Conservation (phyloP, 169 alveolate genomes). For the Babesia ovata region DNA sequence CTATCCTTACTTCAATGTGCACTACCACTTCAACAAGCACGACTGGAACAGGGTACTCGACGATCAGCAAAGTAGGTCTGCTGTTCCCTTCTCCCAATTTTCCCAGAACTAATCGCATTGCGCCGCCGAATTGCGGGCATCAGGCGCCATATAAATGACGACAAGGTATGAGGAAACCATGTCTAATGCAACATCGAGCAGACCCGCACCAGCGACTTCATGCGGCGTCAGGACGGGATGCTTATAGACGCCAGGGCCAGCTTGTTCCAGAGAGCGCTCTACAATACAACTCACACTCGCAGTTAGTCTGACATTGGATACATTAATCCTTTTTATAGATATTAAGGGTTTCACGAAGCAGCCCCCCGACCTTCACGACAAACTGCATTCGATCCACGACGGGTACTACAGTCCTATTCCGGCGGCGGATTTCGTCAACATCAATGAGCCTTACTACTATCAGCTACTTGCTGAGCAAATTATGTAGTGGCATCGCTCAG, state of each 20-base stretch:
- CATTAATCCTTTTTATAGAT: not conserved
- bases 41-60: slow-evolving; percentile 64
- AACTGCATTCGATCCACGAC: slow-evolving; percentile 14
- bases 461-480: slow-evolving; percentile 23
- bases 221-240: slow-evolving; percentile 46
- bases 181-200: not conserved
- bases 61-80: slow-evolving; percentile 38
- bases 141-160: slow-evolving; percentile 18
- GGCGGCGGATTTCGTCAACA: slow-evolving; percentile 20
- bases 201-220: slow-evolving; percentile 44
- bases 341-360: slow-evolving; percentile 16
- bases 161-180: slow-evolving; percentile 15
- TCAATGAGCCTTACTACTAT: slow-evolving; percentile 36
- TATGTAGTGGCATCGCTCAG: not conserved
- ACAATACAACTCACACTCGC: slow-evolving; percentile 25
- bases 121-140: slow-evolving; percentile 35
- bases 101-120: slow-evolving; percentile 40
- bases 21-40: slow-evolving; percentile 53
- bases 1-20: slow-evolving; percentile 66
- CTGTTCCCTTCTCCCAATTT: not conserved
- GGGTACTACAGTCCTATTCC: slow-evolving; percentile 34
- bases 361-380: slow-evolving; percentile 37
- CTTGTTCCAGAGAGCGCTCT: slow-evolving; percentile 59
- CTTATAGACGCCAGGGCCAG: slow-evolving; percentile 61
- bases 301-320: not conserved